phyloP scores from a whole-genome alignment of 169 alveolate species.

The Plasmodium fragile region DNA sequence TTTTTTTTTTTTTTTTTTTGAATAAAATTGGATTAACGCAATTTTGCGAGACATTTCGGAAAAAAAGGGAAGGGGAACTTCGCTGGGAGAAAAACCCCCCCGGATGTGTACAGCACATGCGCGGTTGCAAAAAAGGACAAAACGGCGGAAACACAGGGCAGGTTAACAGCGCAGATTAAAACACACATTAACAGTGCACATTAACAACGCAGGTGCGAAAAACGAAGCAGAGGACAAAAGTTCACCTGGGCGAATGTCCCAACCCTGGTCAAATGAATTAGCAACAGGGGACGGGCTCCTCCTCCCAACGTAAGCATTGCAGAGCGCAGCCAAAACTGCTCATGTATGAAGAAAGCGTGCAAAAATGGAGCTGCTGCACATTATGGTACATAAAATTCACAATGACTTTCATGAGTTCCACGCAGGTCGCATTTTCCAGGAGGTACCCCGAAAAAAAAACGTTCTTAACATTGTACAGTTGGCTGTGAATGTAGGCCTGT shows the following conservation, averaged over 20 bases:
- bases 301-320: constrained; percentile 15
- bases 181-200: background rate
- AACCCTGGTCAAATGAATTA: background rate
- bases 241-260: background rate
- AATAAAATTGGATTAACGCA: background rate
- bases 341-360: constrained; percentile 3
- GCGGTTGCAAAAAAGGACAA: background rate
- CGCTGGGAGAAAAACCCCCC: background rate
- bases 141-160: background rate
- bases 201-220: background rate
- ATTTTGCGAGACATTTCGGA: constrained; percentile 1
- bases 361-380: constrained; percentile 33
- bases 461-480: constrained; percentile 17
- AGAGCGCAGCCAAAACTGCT: constrained; percentile 65
- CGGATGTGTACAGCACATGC: background rate
- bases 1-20: background rate
- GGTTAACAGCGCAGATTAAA: background rate
- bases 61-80: background rate
- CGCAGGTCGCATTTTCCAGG: constrained; percentile 26
- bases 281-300: background rate
- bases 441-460: constrained; percentile 48
- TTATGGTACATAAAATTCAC: constrained; percentile 38
- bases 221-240: background rate
- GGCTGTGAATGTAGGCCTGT: constrained; percentile 35
- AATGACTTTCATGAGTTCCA: constrained; percentile 22